A percentile compares a stretch with the other conserved stretches of the same genome.
These are phyloP conservation scores for Lachancea quebecensis DNA, from an alignment of 805 yeast genomes.

Conservation along the genomic window DNA sequence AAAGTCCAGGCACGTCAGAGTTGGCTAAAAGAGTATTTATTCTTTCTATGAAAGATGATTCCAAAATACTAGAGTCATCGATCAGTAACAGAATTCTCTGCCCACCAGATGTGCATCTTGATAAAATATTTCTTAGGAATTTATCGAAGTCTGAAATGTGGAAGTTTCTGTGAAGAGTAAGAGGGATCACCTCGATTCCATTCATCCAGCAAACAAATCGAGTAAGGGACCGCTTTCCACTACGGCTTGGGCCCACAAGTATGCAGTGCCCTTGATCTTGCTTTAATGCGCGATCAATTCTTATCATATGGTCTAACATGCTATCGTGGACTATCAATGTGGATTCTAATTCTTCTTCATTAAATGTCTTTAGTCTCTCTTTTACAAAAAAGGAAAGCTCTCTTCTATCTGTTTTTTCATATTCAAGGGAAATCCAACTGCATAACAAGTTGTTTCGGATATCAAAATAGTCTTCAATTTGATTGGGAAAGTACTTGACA, in stretches of 20 bases:
- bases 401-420: constrained; percentile 44
- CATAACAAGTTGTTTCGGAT: constrained; percentile 57
- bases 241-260: constrained; percentile 71
- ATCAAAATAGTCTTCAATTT: constrained; percentile 33
- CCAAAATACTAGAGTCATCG: constrained; percentile 73
- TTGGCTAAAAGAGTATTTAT: constrained; percentile 93
- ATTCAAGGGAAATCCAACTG: constrained; percentile 64
- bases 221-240: constrained; percentile 72
- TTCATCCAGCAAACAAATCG: constrained; percentile 90
- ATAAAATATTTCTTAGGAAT: constrained; percentile 49
- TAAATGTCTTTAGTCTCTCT: constrained; percentile 60
- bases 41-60: constrained; percentile 75
- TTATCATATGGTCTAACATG: constrained; percentile 62
- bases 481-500: constrained; percentile 39
- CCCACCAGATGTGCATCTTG: constrained; percentile 44
- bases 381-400: constrained; percentile 48
- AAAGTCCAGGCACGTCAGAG: constrained; percentile 86
- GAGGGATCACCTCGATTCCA: constrained; percentile 56
- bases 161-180: constrained; percentile 50
- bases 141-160: constrained; percentile 59
- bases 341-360: constrained; percentile 69
- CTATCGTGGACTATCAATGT: constrained; percentile 60
- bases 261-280: constrained; percentile 90
- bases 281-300: constrained; percentile 74
- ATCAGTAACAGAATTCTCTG: constrained; percentile 64